Evolutionary conservation across 192 early-diverging fungal species (phyloP).

Genomic region (Backusella tarrabulga): DNA sequence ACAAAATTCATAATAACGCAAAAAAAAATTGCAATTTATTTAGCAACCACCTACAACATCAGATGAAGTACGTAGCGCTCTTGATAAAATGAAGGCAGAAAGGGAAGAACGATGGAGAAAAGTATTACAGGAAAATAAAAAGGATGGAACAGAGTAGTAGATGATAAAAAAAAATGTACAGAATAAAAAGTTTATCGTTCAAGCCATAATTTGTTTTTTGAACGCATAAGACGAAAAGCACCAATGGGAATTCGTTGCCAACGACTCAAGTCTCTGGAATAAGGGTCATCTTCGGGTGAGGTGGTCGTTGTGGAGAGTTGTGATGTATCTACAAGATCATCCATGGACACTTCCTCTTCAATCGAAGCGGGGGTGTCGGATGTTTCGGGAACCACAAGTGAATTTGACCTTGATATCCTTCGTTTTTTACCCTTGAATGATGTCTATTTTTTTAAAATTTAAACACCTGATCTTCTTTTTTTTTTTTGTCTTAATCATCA

Average conservation of each 20-base stretch:
- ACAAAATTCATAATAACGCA: too few relatives aligned
- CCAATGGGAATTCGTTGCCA: constrained; percentile 56
- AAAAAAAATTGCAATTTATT: background rate
- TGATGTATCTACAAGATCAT: constrained; percentile 51
- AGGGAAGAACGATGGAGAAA: constrained; percentile 38
- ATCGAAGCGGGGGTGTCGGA: background rate
- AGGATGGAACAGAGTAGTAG: background rate
- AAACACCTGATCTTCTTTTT: background rate
- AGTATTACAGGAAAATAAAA: constrained; percentile 6
- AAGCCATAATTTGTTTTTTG: constrained; percentile 31
- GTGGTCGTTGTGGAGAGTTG: constrained; percentile 43
- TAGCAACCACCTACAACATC: constrained; percentile 42
- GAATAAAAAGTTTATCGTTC: constrained; percentile 15
- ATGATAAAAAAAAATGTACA: background rate
- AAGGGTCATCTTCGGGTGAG: constrained; percentile 39
- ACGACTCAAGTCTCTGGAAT: constrained; percentile 41
- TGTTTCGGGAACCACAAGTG: background rate
- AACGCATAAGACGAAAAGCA: constrained; percentile 40
- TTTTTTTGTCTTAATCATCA: background rate
- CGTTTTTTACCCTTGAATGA: constrained; percentile 12
- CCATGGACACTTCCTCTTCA: constrained; percentile 37
- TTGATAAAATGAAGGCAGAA: constrained; percentile 41
- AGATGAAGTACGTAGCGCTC: constrained; percentile 32
- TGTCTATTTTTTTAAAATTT: background rate
- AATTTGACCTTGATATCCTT: constrained; percentile 5